phyloP scores from a whole-genome alignment of 768 basidiomycete genomes.

The Rhodosporidiobolus odoratus region DNA sequence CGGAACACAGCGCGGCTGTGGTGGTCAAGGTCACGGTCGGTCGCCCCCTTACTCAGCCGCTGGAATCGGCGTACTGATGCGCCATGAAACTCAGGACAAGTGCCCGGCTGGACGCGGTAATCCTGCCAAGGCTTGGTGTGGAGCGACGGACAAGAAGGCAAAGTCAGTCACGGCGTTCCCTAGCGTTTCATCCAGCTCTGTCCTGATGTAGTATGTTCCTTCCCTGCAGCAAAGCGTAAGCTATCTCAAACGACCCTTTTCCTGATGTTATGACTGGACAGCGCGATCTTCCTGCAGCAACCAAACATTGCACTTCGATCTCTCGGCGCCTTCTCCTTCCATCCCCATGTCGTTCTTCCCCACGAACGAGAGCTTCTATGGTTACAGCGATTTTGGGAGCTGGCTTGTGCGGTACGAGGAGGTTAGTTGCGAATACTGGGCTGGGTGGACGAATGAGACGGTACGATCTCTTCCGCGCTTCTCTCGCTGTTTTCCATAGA shows the following conservation, averaged over 20 bases:
- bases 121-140: slow-evolving; percentile 13
- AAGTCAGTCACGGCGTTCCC: slow-evolving; percentile 12
- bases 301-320: slow-evolving; percentile 17
- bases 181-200: not conserved
- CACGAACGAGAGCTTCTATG: slow-evolving; percentile 3
- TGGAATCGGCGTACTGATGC: not conserved
- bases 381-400: slow-evolving; percentile 18
- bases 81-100: not conserved
- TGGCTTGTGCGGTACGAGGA: slow-evolving; percentile 13
- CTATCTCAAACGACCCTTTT: not conserved
- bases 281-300: not conserved
- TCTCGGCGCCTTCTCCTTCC: slow-evolving; percentile 9
- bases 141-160: not conserved
- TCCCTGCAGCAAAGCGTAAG: slow-evolving; percentile 8
- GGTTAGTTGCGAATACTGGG: slow-evolving; percentile 13
- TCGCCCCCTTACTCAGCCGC: no score
- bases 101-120: slow-evolving; percentile 2
- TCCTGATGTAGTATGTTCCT: not conserved
- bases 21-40: slow-evolving; percentile 25
- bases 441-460: slow-evolving; percentile 11
- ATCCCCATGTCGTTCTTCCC: slow-evolving; percentile 21
- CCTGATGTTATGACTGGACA: not conserved
- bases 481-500: no score
- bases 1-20: not conserved
- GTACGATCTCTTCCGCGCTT: no score